phyloP scores from a whole-genome alignment of 306 rosid genomes.

The Senna tora region DNA sequence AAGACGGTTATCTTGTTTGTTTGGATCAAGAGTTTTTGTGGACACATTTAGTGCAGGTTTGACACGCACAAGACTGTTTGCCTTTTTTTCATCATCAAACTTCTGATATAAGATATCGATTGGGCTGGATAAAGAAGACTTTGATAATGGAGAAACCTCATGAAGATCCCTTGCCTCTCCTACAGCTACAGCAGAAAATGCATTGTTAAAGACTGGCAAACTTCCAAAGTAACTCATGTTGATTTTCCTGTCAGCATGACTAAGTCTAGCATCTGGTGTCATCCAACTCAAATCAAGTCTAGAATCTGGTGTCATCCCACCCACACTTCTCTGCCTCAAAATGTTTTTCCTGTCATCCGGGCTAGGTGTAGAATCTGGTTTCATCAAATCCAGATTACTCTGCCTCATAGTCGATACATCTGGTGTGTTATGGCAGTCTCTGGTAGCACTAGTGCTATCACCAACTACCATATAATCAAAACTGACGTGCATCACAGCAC shows the following conservation, averaged over 20 bases:
- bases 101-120: constrained; percentile 62
- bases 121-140: constrained; percentile 66
- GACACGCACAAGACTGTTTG: constrained; percentile 34
- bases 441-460: constrained; percentile 49
- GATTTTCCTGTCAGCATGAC: constrained; percentile 28
- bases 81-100: constrained; percentile 61
- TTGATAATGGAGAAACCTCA: constrained; percentile 64
- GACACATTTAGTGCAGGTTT: constrained; percentile 45
- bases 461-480: constrained; percentile 73
- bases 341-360: constrained; percentile 25
- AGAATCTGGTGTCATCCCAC: constrained; percentile 47
- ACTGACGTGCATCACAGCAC: constrained; percentile 81
- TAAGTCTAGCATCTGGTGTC: constrained; percentile 47
- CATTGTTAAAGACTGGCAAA: constrained; percentile 44
- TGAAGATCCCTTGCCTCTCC: constrained; percentile 77
- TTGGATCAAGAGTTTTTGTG: constrained; percentile 48
- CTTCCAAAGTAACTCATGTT: constrained; percentile 30
- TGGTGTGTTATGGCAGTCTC: constrained; percentile 45
- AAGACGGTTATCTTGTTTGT: constrained; percentile 43
- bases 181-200: constrained; percentile 38
- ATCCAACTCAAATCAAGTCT: constrained; percentile 41
- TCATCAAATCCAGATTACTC: constrained; percentile 45
- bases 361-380: constrained; percentile 42
- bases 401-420: constrained; percentile 49
- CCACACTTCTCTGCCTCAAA: constrained; percentile 31